Percentiles rank a stretch among this genome's conserved stretches.
Conservation (phyloP, 2,329 filamentous ascomycete genomes). For the Calonectria leucothoes region DNA sequence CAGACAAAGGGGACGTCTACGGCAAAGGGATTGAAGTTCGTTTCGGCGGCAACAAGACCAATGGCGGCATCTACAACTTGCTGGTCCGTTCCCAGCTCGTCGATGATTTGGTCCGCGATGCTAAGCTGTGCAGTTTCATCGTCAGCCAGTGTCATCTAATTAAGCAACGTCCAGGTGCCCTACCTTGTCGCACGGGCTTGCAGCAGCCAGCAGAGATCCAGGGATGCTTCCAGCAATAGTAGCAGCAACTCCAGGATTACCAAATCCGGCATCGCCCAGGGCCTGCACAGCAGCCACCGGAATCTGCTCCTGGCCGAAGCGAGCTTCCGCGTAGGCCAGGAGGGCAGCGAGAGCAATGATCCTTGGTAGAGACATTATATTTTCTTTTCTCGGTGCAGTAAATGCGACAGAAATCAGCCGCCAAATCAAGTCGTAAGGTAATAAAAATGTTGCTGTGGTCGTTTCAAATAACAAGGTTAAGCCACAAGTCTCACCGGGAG, state of each 20-base stretch:
- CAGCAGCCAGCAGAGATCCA: conserved; percentile 70
- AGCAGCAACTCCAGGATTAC: conserved; percentile 68
- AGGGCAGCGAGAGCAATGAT: conserved; percentile 30
- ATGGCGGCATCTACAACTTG: conserved; percentile 71
- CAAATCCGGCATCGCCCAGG: conserved; percentile 59
- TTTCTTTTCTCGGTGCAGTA: neutral
- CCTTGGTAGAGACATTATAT: conserved; percentile 32
- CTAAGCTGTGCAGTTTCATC: conserved; percentile 56
- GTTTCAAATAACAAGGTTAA: conserved; percentile 35
- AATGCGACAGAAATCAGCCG: neutral
- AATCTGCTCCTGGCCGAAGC: conserved; percentile 73
- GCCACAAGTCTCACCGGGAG: conserved; percentile 29
- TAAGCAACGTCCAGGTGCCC: neutral
- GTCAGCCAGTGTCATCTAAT: conserved; percentile 28
- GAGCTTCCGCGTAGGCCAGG: conserved; percentile 59
- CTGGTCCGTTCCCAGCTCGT: conserved; percentile 68
- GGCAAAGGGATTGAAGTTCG: conserved; percentile 78
- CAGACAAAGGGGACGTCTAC: conserved; percentile 72
- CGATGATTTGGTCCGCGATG: conserved; percentile 73
- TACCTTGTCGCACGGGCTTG: conserved; percentile 75
- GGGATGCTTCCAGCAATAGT: conserved; percentile 73
- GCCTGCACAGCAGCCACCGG: conserved; percentile 66
- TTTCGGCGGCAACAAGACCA: conserved; percentile 74
- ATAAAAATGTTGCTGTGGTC: conserved; percentile 29
- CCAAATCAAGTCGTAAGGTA: conserved; percentile 15